Conservation (phyloP, 2,329 filamentous ascomycete species). For the Tricladium varicosporioides region DNA sequence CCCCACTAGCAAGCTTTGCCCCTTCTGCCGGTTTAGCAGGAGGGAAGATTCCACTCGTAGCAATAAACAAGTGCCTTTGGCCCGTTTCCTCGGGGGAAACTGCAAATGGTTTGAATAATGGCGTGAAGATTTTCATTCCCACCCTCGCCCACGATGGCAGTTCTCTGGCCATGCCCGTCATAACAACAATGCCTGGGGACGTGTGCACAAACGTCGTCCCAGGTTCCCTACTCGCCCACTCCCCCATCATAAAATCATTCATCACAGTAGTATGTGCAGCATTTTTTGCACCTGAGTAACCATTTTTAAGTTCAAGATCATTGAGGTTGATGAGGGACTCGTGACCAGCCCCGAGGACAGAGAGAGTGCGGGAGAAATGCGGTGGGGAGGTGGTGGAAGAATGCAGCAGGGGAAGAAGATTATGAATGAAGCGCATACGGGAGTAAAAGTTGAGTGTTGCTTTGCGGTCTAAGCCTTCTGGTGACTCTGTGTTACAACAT, state of each 20-base stretch:
- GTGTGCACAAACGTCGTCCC: conserved; percentile 48
- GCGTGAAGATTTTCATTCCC: conserved; percentile 12
- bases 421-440: conserved; percentile 54
- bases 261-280: conserved; percentile 28
- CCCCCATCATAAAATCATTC: conserved; percentile 50
- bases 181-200: conserved; percentile 47
- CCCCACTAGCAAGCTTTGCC: conserved; percentile 14
- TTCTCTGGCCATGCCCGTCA: conserved; percentile 38
- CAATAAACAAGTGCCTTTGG: conserved; percentile 28
- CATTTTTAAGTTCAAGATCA: conserved; percentile 38
- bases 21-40: conserved; percentile 18
- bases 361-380: conserved; percentile 51
- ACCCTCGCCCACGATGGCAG: conserved; percentile 22
- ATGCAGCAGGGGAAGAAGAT: conserved; percentile 54
- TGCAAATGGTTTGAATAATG: conserved; percentile 15
- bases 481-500: conserved; percentile 19
- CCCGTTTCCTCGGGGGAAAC: conserved; percentile 27
- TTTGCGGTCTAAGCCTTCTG: conserved; percentile 30
- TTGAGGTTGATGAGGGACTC: conserved; percentile 48
- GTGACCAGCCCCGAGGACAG: conserved; percentile 50
- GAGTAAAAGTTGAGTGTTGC: conserved; percentile 47
- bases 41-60: conserved; percentile 29
- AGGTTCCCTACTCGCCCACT: conserved; percentile 45
- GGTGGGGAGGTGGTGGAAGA: conserved; percentile 36
- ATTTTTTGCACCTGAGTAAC: conserved; percentile 19